Base-by-base conservation (phyloP, 1,139 yeast species). In the Pichia sp. region DNA sequence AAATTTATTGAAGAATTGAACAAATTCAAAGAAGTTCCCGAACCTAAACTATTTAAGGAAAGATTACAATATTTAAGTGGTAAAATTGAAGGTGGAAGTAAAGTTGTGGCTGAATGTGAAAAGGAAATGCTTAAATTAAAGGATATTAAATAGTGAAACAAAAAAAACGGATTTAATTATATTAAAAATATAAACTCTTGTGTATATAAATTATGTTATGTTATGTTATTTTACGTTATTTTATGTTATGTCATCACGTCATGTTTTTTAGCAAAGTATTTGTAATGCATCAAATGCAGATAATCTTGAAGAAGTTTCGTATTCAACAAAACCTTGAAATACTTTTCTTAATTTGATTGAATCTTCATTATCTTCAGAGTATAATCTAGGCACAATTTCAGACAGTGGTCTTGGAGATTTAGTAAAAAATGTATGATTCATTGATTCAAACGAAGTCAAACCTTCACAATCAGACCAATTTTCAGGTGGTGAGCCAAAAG, bases 1-100 rank as follows among this genome's bases (percentile, higher is more conserved):
- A 77, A 76, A 58, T 73, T 78, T 61, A 97, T 91, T 64, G 81
- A 76, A 29, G 97, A 93, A 63, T 71, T 93, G 49, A 70, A 72
- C n/a, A 74, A 73, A 36, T 73, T 89, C 51, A 75, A 81, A 1
- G 80, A 75, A 50, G 53, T 67, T 16, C 62, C 58, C 11, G 62
- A 62, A 33, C 67, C 72, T 33, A 76, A 75, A 62, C 74, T 78
- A 51, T 76, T 87, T 62, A 80, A 74, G 56, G 74, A 76, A 27
- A 75, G 98, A 62, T 67, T 86, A 51, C 77, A 77, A 28, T 90
- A 85, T 61, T 68, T 91, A 48, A 76, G 84, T 5, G 73, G 71
- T 34, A 88, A 88, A 69, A 80, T 91, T 57, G 80, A 79, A 22
- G 70, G 71, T 0, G 76, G 85, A 31, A 82, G 81, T 44, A 66